Evolutionary conservation across 2,329 filamentous ascomycete genomes (phyloP).

Genomic region (Tolypocladium nubicola): DNA sequence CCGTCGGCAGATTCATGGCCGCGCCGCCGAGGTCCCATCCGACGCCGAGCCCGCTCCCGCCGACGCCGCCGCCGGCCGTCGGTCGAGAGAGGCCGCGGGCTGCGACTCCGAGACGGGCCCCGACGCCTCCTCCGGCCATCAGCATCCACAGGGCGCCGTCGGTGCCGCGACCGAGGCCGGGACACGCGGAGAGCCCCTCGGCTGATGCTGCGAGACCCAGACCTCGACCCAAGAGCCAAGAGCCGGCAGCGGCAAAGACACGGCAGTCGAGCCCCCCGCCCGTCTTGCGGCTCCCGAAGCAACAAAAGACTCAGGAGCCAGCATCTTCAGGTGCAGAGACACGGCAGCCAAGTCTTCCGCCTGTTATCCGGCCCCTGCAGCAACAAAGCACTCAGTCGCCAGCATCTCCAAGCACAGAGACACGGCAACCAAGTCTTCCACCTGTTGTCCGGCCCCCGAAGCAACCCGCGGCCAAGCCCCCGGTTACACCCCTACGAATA

Average conservation of each 20-base stretch:
- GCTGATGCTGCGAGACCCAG: conserved; percentile 12
- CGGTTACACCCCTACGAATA: conserved; percentile 9
- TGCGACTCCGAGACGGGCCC: background rate
- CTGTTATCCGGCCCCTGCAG: background rate
- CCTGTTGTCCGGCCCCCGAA: background rate
- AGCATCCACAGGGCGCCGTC: conserved; percentile 2
- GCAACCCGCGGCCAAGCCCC: background rate
- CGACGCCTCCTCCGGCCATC: background rate
- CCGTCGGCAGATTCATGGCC: conserved; percentile 1
- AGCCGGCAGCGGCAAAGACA: background rate
- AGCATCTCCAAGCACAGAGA: background rate
- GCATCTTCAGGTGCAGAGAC: background rate
- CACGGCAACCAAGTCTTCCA: background rate
- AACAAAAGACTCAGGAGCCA: conserved; percentile 11
- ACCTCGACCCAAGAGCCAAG: conserved; percentile 14
- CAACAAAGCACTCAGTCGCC: conserved; percentile 5
- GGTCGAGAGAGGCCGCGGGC: background rate
- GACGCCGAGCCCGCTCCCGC: background rate
- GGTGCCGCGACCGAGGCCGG: conserved; percentile 1
- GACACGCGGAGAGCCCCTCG: background rate
- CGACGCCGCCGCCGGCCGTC: background rate
- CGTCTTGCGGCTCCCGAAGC: conserved; percentile 1
- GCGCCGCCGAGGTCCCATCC: background rate
- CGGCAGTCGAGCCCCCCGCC: background rate
- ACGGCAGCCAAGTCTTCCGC: background rate